Percentiles rank a stretch among this genome's conserved stretches.
phyloP scores from a whole-genome alignment of 768 basidiomycete species.

The Leccinum variicolor region DNA sequence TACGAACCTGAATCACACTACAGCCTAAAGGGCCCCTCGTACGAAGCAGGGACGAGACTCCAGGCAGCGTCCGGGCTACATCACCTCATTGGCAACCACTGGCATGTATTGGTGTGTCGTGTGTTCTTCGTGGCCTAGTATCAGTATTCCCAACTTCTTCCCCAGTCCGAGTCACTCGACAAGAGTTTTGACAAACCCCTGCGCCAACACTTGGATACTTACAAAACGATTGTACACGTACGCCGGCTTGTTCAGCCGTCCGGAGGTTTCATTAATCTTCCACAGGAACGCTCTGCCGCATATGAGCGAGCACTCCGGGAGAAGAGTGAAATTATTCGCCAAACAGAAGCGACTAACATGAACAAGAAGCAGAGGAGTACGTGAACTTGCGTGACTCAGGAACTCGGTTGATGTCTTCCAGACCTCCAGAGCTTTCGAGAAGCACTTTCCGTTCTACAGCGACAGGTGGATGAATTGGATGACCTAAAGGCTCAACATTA shows the following conservation, averaged over 20 bases:
- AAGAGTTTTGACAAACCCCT: slow-evolving; percentile 88
- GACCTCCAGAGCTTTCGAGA: slow-evolving; percentile 88
- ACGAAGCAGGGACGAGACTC: slow-evolving; percentile 76
- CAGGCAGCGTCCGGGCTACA: slow-evolving; percentile 88
- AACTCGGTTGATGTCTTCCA: slow-evolving; percentile 30
- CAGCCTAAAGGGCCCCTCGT: slow-evolving; percentile 75
- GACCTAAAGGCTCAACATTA: slow-evolving; percentile 83
- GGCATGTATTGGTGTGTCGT: slow-evolving; percentile 77
- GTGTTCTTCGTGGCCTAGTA: slow-evolving; percentile 5
- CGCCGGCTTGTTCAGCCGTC: slow-evolving; percentile 16
- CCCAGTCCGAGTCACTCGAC: slow-evolving; percentile 79
- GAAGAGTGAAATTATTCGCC: slow-evolving; percentile 80
- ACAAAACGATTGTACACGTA: slow-evolving; percentile 71
- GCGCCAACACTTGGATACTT: slow-evolving; percentile 78
- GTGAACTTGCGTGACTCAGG: slow-evolving; percentile 26
- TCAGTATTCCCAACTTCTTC: slow-evolving; percentile 5
- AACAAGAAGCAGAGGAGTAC: slow-evolving; percentile 82
- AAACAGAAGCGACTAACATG: slow-evolving; percentile 83
- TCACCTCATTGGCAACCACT: slow-evolving; percentile 89
- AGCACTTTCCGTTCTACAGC: slow-evolving; percentile 75
- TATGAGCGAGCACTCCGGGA: slow-evolving; percentile 83
- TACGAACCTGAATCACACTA: neutral
- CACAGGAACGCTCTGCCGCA: slow-evolving; percentile 75
- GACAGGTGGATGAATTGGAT: slow-evolving; percentile 90
- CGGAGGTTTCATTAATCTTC: slow-evolving; percentile 3